phyloP scores from a whole-genome alignment of 768 basidiomycete genomes.

The Tephrocybe rancida region DNA sequence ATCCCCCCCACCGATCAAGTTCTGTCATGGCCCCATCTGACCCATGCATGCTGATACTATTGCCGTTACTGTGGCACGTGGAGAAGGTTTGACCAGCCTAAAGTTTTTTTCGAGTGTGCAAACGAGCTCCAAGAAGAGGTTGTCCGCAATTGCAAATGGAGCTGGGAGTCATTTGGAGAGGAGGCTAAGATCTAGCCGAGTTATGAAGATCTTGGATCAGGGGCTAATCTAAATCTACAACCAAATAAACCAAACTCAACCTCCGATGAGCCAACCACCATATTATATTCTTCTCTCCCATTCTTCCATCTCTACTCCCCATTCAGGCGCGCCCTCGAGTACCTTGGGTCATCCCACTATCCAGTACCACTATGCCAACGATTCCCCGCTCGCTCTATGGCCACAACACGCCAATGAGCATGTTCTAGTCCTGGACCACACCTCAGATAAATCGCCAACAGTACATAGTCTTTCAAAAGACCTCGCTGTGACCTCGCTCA shows the following conservation, averaged over 20 bases:
- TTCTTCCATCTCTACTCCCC: conserved; percentile 41
- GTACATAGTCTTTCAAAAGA: conserved; percentile 53
- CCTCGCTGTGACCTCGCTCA: conserved; percentile 56
- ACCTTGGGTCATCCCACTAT: conserved; percentile 71
- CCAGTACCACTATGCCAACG: conserved; percentile 84
- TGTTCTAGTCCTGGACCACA: conserved; percentile 73
- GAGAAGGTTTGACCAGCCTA: neutral
- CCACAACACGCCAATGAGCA: conserved; percentile 66
- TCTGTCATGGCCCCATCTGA: conserved; percentile 6
- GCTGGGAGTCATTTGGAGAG: neutral
- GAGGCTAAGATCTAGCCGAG: no score
- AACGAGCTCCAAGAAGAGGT: neutral
- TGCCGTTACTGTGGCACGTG: neutral
- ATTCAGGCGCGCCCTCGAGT: conserved; percentile 37
- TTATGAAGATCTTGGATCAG: neutral
- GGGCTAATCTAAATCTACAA: neutral
- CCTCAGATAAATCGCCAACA: conserved; percentile 36
- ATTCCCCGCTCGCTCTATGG: conserved; percentile 66
- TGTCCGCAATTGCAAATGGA: neutral
- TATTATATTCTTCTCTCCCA: conserved; percentile 73
- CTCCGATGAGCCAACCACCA: conserved; percentile 43
- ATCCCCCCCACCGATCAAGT: conserved; percentile 15
- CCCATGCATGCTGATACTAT: neutral
- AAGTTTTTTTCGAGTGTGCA: neutral
- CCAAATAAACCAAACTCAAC: conserved; percentile 11